Base-by-base conservation (phyloP, 495 filamentous ascomycete species). In the Parathielavia appendiculata region DNA sequence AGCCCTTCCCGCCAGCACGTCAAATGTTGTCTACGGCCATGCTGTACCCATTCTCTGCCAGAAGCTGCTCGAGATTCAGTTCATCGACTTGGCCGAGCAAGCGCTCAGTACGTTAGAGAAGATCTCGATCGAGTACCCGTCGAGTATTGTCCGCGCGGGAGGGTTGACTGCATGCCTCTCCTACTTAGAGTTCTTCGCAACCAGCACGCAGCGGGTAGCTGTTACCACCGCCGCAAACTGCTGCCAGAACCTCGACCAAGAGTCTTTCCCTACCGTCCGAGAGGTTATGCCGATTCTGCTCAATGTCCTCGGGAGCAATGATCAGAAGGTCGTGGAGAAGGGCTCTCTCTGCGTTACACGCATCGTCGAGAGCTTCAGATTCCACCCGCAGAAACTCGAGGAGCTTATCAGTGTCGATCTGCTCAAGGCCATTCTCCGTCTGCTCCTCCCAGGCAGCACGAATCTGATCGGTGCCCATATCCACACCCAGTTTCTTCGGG, bases 171-270 rank as follows among this genome's bases (percentile, higher is more conserved):
- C 93, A 26, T 99, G 95, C 64, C 76, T 99, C 54, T 90, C 86
- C 2, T 97, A 91, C 73, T 80, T 99, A 38, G 95, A 99, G 65
- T 99, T 99, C 73, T 99, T 99, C 68, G 86, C 95, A 7, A 97
- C 95, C 11, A 91, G 92, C 69, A 97, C 93, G 5, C 95, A 99
- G 71, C 83, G 95, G 32, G 95, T 92, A 20, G 95, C 95, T 2
- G 93, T 97, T 17, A 97, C 90, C 2, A 97, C 92, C 14, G 95
- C 95, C 20, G 95, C 95, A 20, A 97, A 99, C 65, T 97, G 93
- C 74, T 97, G 95, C 69, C 89, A 93, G 44, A 96, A 96, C 63
- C 89, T 99, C 16, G 89, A 91, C 4, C 89, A 92, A 57, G 92
- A 97, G 60, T 92, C 89, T 0, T 99, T 97, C 67, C 77, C 83